A percentile compares a stretch with the other conserved stretches of the same genome.
phyloP scores from a whole-genome alignment of 2,329 filamentous ascomycete genomes.

The Hypoxylon sp. region DNA sequence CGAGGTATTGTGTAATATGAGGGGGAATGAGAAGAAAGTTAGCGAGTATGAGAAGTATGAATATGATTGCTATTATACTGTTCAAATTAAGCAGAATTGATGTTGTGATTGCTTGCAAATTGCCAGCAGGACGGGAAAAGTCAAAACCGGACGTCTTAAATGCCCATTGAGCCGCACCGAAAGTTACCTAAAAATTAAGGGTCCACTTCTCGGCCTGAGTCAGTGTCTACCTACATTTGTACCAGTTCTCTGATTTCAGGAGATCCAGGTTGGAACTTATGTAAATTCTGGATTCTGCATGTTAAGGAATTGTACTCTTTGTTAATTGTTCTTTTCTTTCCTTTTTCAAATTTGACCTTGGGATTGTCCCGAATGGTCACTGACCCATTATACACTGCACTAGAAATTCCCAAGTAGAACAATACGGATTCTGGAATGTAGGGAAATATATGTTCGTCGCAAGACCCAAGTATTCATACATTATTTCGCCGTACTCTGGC shows the following conservation, averaged over 20 bases:
- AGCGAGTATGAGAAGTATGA: neutral
- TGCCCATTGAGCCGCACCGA: constrained; percentile 2
- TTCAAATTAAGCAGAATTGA: neutral
- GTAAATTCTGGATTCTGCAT: too few relatives aligned
- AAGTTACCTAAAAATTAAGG: neutral
- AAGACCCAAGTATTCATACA: constrained; percentile 47
- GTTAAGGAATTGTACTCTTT: too few relatives aligned
- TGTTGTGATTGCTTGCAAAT: constrained; percentile 8
- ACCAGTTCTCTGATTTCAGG: too few relatives aligned
- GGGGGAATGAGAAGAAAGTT: neutral
- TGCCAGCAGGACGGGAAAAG: constrained; percentile 1
- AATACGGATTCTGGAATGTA: constrained; percentile 6
- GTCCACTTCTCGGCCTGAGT: constrained; percentile 29
- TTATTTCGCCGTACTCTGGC: constrained; percentile 37
- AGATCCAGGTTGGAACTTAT: too few relatives aligned
- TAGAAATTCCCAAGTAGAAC: neutral
- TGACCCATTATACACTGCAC: neutral
- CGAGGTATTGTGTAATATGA: neutral
- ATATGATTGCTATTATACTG: too few relatives aligned
- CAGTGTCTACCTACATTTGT: constrained; percentile 1
- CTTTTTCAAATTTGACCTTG: too few relatives aligned
- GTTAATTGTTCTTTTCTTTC: too few relatives aligned
- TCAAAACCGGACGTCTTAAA: neutral
- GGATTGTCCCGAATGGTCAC: neutral
- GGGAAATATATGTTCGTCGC: constrained; percentile 37